These are phyloP conservation scores for Geranium rotundifolium DNA, from an alignment of 345 rosid genomes.

Conservation along the genomic window DNA sequence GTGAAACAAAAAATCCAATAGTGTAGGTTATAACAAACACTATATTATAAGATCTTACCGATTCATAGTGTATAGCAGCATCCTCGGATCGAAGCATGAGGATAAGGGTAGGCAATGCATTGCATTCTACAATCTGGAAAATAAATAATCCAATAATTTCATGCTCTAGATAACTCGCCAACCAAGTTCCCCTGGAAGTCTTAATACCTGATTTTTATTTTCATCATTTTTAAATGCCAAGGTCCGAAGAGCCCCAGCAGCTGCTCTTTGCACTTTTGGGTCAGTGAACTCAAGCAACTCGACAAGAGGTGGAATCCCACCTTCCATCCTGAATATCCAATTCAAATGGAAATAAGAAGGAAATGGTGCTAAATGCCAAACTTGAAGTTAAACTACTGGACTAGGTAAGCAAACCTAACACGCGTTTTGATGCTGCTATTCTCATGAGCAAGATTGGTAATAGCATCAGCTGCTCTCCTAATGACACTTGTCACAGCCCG, in stretches of 20 bases:
- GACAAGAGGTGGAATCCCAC: conserved; percentile 94
- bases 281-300: conserved; percentile 84
- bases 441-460: conserved; percentile 97
- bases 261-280: conserved; percentile 94
- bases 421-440: conserved; percentile 90
- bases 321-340: conserved; percentile 58
- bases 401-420: conserved; percentile 63
- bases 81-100: conserved; percentile 94
- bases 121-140: conserved; percentile 84
- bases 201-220: conserved; percentile 72
- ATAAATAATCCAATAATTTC: conserved; percentile 10
- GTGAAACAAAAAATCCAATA: background rate
- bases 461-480: conserved; percentile 97
- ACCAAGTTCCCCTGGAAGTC: conserved; percentile 10
- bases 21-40: too few species aligned
- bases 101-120: conserved; percentile 90
- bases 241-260: conserved; percentile 95
- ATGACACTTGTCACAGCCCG: conserved; percentile 81
- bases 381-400: conserved; percentile 3
- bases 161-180: conserved; percentile 6
- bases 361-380: conserved; percentile 5
- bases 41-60: conserved; percentile 39
- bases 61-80: conserved; percentile 98
- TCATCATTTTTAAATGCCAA: conserved; percentile 94
- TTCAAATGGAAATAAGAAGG: conserved; percentile 12